These are phyloP conservation scores for Diplodia sapinea DNA, from an alignment of 2,329 filamentous ascomycete genomes.

Conservation along the genomic window DNA sequence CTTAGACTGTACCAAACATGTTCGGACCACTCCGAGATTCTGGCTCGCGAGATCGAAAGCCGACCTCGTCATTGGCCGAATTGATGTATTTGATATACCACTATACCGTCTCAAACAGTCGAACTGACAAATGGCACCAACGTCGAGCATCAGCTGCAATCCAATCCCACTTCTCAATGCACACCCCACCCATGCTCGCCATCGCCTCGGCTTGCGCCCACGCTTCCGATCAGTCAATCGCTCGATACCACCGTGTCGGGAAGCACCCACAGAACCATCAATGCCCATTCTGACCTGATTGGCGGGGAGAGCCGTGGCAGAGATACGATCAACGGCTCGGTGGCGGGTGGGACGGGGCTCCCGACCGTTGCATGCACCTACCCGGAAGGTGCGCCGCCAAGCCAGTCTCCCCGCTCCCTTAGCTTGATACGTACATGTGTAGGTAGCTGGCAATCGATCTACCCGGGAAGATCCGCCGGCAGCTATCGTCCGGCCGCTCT, in stretches of 20 bases:
- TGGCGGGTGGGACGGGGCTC: conserved; percentile 2
- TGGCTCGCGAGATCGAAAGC: no score
- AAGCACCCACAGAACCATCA: neutral
- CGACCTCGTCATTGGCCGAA: no score
- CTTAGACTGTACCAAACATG: no score
- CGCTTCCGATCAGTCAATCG: conserved; percentile 7
- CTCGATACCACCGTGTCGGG: neutral
- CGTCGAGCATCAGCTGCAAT: no score
- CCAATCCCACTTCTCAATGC: conserved; percentile 2
- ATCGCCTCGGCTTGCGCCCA: conserved; percentile 1
- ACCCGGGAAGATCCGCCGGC: neutral
- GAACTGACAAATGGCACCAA: no score
- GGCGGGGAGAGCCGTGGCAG: neutral
- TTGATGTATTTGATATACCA: no score
- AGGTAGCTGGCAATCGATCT: no score
- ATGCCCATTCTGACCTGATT: neutral
- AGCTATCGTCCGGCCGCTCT: neutral
- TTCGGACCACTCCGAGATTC: no score
- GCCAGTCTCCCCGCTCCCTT: neutral
- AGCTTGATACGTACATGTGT: no score
- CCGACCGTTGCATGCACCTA: conserved; percentile 1
- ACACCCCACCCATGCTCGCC: neutral
- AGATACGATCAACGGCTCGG: neutral
- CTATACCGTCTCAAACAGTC: no score
- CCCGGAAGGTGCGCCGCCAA: conserved; percentile 6